Percentiles rank a stretch among this genome's conserved stretches.
phyloP scores from a whole-genome alignment of 257 asterid genomes.

The Echites panduratus region DNA sequence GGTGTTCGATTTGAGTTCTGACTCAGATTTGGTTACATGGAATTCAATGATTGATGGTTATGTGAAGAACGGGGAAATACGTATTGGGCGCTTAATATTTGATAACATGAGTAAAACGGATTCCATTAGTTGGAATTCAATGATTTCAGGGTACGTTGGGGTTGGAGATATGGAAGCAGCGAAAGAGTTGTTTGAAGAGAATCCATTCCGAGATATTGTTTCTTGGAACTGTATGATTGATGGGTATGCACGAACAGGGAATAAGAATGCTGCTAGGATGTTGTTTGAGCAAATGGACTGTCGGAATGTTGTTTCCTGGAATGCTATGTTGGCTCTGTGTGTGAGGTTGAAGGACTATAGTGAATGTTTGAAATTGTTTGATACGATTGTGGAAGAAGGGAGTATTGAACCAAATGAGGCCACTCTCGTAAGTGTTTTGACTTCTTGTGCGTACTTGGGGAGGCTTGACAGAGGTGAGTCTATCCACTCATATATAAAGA shows the following conservation, averaged over 20 bases:
- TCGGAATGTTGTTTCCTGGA: slow-evolving; percentile 36
- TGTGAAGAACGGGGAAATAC: slow-evolving; percentile 29
- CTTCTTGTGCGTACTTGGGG: slow-evolving; percentile 35
- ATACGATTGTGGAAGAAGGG: slow-evolving; percentile 27
- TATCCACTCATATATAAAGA: slow-evolving; percentile 29
- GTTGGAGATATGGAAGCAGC: slow-evolving; percentile 30
- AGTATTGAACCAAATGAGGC: slow-evolving; percentile 35
- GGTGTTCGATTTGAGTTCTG: slow-evolving; percentile 31
- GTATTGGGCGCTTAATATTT: slow-evolving; percentile 24
- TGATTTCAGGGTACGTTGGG: slow-evolving; percentile 31
- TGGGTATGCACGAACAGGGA: slow-evolving; percentile 27
- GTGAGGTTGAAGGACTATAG: slow-evolving; percentile 27
- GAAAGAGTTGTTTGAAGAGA: slow-evolving; percentile 21
- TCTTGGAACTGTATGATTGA: slow-evolving; percentile 40
- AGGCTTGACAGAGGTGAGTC: slow-evolving; percentile 34
- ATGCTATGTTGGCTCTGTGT: slow-evolving; percentile 31
- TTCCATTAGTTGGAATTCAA: slow-evolving; percentile 35
- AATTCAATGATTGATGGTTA: slow-evolving; percentile 34
- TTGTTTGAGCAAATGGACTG: slow-evolving; percentile 31
- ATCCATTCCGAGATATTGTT: slow-evolving; percentile 26
- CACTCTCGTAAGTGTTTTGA: slow-evolving; percentile 33
- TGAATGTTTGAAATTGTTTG: slow-evolving; percentile 30
- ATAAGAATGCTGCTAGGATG: slow-evolving; percentile 21
- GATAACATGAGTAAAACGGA: slow-evolving; percentile 31
- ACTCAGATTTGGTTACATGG: slow-evolving; percentile 36